Conservation (phyloP, 495 filamentous ascomycete genomes). For the Hypoxylon intermedium region DNA sequence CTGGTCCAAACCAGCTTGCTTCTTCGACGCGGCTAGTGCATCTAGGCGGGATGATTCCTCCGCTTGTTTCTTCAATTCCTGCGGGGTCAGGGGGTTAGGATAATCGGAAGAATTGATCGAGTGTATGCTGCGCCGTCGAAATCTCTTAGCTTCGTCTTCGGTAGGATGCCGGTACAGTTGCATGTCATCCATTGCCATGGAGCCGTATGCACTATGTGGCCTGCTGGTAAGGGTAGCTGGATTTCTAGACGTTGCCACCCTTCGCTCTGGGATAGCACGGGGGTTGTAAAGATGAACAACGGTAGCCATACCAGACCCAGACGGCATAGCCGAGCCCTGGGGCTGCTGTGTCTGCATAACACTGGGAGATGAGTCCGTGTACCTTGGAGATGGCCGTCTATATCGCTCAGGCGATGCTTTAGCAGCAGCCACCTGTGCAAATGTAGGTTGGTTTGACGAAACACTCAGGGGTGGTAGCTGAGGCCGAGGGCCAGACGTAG, state of each 20-base stretch:
- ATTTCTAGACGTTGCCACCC: conserved; percentile 45
- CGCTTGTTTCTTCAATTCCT: conserved; percentile 47
- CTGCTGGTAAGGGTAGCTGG: conserved; percentile 41
- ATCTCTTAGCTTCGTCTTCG: conserved; percentile 74
- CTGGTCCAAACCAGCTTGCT: conserved; percentile 38
- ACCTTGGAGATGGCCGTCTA: conserved; percentile 54
- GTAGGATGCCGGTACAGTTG: conserved; percentile 52
- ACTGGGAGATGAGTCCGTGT: conserved; percentile 46
- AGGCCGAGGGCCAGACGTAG: conserved; percentile 41
- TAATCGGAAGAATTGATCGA: conserved; percentile 73
- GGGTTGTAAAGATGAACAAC: conserved; percentile 54
- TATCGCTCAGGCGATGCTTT: conserved; percentile 63
- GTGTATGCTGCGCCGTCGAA: conserved; percentile 83
- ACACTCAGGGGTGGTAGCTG: conserved; percentile 42
- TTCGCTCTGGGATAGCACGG: conserved; percentile 31
- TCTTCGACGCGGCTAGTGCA: conserved; percentile 43
- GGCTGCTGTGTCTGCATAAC: conserved; percentile 39
- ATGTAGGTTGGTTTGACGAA: conserved; percentile 44
- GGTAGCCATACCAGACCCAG: conserved; percentile 46
- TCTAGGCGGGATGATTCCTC: conserved; percentile 49
- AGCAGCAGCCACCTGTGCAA: conserved; percentile 45
- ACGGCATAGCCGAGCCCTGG: conserved; percentile 44
- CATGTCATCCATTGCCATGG: conserved; percentile 60
- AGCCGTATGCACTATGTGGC: conserved; percentile 56
- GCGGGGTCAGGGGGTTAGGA: conserved; percentile 50